Evolutionary conservation across 768 basidiomycete genomes (phyloP).

Genomic region (Pleurotus citrinopileatus): DNA sequence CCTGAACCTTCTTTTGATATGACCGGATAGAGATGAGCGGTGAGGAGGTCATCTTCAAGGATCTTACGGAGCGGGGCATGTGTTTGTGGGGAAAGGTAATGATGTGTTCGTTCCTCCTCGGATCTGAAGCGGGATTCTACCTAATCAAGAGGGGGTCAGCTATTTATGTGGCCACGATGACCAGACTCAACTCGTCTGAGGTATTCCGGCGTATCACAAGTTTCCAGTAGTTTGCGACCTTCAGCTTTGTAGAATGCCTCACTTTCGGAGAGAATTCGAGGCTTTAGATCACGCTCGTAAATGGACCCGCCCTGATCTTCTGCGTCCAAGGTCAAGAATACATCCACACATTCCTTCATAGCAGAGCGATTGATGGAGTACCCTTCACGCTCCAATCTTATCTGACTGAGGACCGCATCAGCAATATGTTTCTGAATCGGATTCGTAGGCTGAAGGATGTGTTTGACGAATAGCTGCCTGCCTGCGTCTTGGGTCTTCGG

Average conservation of each 20-base stretch:
- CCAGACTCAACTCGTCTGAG: constrained; percentile 63
- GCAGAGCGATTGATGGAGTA: constrained; percentile 89
- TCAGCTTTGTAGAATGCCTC: constrained; percentile 77
- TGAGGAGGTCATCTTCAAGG: constrained; percentile 73
- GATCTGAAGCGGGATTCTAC: constrained; percentile 77
- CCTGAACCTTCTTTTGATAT: constrained; percentile 84
- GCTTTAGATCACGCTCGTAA: constrained; percentile 85
- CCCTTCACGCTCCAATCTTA: constrained; percentile 90
- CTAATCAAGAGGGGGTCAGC: constrained; percentile 37
- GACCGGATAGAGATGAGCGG: constrained; percentile 70
- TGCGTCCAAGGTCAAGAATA: constrained; percentile 67
- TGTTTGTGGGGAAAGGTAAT: constrained; percentile 82
- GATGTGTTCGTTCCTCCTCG: constrained; percentile 80
- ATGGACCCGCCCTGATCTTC: constrained; percentile 52
- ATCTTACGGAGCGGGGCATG: constrained; percentile 66
- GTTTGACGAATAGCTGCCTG: constrained; percentile 75
- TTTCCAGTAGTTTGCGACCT: constrained; percentile 63
- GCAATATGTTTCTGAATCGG: constrained; percentile 85
- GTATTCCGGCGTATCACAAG: constrained; percentile 81
- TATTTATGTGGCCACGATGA: background rate
- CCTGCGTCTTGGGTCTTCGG: constrained; percentile 84
- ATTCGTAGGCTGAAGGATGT: constrained; percentile 58
- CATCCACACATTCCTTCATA: constrained; percentile 84
- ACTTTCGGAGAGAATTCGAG: constrained; percentile 74
- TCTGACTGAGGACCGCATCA: constrained; percentile 78